A percentile compares a stretch with the other conserved stretches of the same genome.
These are phyloP conservation scores for Schwanniomyces occidentalis DNA, from an alignment of 805 yeast species.

Conservation along the genomic window DNA sequence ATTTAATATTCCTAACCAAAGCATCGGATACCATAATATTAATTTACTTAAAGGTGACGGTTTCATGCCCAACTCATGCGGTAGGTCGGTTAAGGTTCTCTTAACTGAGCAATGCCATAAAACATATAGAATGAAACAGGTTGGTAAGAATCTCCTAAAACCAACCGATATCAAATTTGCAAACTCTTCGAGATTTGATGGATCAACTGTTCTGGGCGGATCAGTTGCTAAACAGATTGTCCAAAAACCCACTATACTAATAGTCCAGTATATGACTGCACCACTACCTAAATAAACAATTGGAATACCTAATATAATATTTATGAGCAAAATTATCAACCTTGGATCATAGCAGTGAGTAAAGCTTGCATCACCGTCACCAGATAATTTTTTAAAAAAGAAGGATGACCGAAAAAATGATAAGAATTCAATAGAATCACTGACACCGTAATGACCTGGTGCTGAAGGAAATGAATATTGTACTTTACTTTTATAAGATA, in stretches of 20 bases:
- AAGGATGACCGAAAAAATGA: constrained; percentile 77
- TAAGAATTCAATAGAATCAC: constrained; percentile 56
- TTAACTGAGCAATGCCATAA: constrained; percentile 61
- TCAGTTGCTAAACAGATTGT: constrained; percentile 73
- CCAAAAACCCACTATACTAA: constrained; percentile 75
- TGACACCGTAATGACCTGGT: constrained; percentile 53
- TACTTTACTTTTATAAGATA: constrained; percentile 57
- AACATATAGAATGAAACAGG: constrained; percentile 67
- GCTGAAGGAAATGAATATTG: constrained; percentile 45
- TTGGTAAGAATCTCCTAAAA: constrained; percentile 72
- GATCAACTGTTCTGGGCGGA: constrained; percentile 68
- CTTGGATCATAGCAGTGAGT: constrained; percentile 73
- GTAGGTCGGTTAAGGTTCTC: constrained; percentile 41
- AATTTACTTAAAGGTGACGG: constrained; percentile 45
- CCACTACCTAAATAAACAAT: constrained; percentile 54
- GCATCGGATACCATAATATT: constrained; percentile 72
- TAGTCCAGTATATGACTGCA: constrained; percentile 53
- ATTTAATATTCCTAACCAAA: constrained; percentile 83
- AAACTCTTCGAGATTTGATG: constrained; percentile 50
- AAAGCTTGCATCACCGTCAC: constrained; percentile 13
- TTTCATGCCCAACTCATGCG: constrained; percentile 6
- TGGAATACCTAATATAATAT: constrained; percentile 63
- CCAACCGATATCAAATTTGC: constrained; percentile 70
- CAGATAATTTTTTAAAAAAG: constrained; percentile 49
- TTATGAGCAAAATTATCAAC: constrained; percentile 52